A percentile compares a stretch with the other conserved stretches of the same genome.
These are phyloP conservation scores for Fonsecaea pedrosoi DNA, from an alignment of 2,329 filamentous ascomycete genomes.

Conservation along the genomic window DNA sequence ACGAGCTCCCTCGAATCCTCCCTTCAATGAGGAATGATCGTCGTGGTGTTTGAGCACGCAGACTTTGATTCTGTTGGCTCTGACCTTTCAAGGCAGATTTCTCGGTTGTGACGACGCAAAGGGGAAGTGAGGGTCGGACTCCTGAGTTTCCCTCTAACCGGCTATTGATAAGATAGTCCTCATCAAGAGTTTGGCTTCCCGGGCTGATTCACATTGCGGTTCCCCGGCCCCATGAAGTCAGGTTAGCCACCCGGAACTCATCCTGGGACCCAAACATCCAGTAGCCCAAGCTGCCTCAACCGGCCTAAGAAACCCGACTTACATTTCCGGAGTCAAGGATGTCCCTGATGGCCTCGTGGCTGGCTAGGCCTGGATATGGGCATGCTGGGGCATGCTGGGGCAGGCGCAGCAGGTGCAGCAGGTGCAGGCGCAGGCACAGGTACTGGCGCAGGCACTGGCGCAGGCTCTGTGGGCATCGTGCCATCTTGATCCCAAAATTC, in stretches of 20 bases:
- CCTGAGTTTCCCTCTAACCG: background rate
- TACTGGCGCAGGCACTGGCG: background rate
- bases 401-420: too few species aligned
- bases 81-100: background rate
- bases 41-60: background rate
- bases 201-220: background rate
- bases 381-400: background rate
- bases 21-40: background rate
- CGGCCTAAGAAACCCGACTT: constrained; percentile 4
- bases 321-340: background rate
- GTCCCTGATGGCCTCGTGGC: constrained; percentile 12
- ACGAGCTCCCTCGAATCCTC: background rate
- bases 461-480: background rate
- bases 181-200: background rate
- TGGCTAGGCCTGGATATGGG: background rate
- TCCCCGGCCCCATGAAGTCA: background rate
- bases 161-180: background rate
- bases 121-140: background rate
- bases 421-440: background rate
- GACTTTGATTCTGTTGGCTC: background rate
- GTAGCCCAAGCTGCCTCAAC: constrained; percentile 8
- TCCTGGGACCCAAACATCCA: constrained; percentile 10
- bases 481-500: background rate
- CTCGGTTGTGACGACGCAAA: background rate
- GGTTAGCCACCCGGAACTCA: constrained; percentile 10